Evolutionary conservation across 2,329 filamentous ascomycete genomes (phyloP), one percentile per base, ranked within the genome.

Genomic region (Neonectria ditissima): DNA sequence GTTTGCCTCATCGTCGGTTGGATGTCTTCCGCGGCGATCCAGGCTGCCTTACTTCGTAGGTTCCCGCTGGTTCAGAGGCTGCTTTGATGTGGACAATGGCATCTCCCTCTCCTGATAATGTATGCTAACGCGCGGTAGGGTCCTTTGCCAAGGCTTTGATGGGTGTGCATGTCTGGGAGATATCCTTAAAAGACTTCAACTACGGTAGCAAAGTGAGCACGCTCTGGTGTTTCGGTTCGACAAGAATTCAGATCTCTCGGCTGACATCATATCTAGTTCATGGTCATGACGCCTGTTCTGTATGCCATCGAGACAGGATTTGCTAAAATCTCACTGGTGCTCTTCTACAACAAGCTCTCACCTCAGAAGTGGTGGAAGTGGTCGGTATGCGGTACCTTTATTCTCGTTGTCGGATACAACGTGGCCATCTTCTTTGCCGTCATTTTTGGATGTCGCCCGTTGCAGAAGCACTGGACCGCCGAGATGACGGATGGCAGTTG

Each of bases 341-440:
- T 80, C 5, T 80, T 82, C 43, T 81, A 81, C 59, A 68, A 74
- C 4, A 73, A 73, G 10, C 69, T 82, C 2, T 79, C 78, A 1
- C 79, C 79, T 0, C 73, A 76, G 18, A 66, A 34, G 7, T 74
- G 74, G 69, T 80, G 79, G 65, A 76, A 74, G 18, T 64, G 69
- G 24, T 69, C 71, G 0, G 73, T 79, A 11, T 78, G 75, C 52
- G 44, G 59, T 2, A 69, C 73, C 0, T 71, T 80, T 1, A 68
- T 70, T 2, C 58, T 80, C 16, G 72, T 78, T 14, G 70, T 69
- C 1, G 73, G 70, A 0, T 79, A 79, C 62, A 78, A 76, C 13
- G 62, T 73, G 18, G 73, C 67, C 37, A 75, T 80, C 39, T 73
- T 77, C 20, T 70, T 81, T 13, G 67, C 75, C 20, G 69, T 80